These are phyloP conservation scores for Serendipita sp. DNA, from an alignment of 768 basidiomycete species.

Conservation along the genomic window DNA sequence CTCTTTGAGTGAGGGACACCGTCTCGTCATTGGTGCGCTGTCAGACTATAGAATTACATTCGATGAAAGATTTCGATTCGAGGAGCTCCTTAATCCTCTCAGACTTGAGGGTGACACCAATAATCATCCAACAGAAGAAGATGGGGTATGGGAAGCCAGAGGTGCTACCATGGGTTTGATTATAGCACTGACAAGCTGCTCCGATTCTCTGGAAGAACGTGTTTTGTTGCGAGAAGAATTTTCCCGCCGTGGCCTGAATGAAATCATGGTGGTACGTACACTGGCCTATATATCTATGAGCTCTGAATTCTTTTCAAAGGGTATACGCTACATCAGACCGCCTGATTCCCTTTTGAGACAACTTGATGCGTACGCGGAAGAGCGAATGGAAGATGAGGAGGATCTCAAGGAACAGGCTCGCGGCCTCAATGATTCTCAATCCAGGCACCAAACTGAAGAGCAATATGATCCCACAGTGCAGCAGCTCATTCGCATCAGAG, in stretches of 20 bases:
- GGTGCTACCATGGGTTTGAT: constrained; percentile 60
- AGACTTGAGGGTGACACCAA: constrained; percentile 26
- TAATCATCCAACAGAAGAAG: constrained; percentile 28
- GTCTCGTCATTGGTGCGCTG: constrained; percentile 56
- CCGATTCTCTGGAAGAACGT: constrained; percentile 63
- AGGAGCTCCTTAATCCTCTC: constrained; percentile 51
- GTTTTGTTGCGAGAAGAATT: constrained; percentile 73
- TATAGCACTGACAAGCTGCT: constrained; percentile 64
- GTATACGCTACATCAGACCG: constrained; percentile 57
- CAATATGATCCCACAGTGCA: constrained; percentile 27
- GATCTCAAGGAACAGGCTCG: constrained; percentile 56
- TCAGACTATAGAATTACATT: constrained; percentile 63
- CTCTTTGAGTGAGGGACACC: constrained; percentile 53
- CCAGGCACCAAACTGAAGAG: background rate
- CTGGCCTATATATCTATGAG: background rate
- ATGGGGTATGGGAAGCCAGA: constrained; percentile 69
- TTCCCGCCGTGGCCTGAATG: constrained; percentile 63
- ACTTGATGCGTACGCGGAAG: constrained; percentile 67
- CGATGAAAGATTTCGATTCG: constrained; percentile 67
- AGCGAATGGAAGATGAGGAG: constrained; percentile 81
- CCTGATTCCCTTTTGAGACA: constrained; percentile 70
- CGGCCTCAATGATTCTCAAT: background rate
- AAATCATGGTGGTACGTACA: constrained; percentile 60
- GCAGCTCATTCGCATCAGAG: constrained; percentile 44
- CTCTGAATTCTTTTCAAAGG: constrained; percentile 26